Conservation (phyloP, 164 flowering plant species). For the Cinnamomum micranthum region DNA sequence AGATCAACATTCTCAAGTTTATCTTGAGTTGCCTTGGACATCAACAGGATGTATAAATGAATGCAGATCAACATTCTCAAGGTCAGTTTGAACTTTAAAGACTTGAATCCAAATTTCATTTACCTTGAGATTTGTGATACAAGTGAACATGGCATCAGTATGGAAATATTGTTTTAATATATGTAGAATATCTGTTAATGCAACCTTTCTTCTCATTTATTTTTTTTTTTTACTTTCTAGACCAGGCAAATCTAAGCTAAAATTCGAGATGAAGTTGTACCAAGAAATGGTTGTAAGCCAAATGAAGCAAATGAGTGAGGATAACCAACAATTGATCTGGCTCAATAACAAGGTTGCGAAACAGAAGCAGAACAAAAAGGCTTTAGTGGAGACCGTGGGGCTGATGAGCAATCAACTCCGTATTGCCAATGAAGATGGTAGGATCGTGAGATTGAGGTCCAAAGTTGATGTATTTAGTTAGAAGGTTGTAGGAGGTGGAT, state of each 20-base stretch:
- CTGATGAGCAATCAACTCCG: constrained; percentile 45
- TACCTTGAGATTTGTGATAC: too few relatives aligned
- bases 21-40: too few relatives aligned
- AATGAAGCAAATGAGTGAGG: constrained; percentile 75
- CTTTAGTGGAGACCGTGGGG: neutral
- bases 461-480: constrained; percentile 14
- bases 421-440: constrained; percentile 45
- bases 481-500: too few relatives aligned
- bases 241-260: constrained; percentile 64
- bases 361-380: constrained; percentile 29
- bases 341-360: constrained; percentile 45
- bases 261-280: constrained; percentile 74
- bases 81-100: too few relatives aligned
- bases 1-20: too few relatives aligned
- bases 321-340: constrained; percentile 63
- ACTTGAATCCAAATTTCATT: too few relatives aligned
- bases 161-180: too few relatives aligned
- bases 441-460: constrained; percentile 56
- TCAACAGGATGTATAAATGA: too few relatives aligned
- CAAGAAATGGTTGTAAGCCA: constrained; percentile 67
- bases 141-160: too few relatives aligned
- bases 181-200: neutral
- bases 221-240: too few relatives aligned
- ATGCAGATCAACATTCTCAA: too few relatives aligned
- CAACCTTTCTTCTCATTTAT: too few relatives aligned